phyloP scores from a whole-genome alignment of 75 land plant species.

The Pinus tabuliformis region DNA sequence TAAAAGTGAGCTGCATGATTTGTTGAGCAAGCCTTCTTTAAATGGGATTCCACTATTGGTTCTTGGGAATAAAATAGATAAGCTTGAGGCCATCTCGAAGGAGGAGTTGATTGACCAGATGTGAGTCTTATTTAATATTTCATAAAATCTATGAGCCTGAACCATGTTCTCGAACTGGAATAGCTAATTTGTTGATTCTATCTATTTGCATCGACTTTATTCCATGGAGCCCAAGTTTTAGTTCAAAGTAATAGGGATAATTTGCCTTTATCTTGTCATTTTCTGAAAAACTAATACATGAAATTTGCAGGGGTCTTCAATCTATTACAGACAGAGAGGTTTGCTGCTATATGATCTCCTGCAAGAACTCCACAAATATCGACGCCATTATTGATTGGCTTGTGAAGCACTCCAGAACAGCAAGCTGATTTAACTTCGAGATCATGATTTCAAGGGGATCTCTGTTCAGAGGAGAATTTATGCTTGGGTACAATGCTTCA shows the following conservation, averaged over 20 bases:
- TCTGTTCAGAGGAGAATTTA: too few species aligned
- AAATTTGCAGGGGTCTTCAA: constrained; percentile 46
- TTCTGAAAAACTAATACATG: neutral
- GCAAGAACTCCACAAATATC: constrained; percentile 87
- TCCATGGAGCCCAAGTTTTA: neutral
- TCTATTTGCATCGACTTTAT: neutral
- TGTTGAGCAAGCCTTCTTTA: constrained; percentile 77
- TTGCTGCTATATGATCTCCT: constrained; percentile 90
- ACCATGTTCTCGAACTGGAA: neutral
- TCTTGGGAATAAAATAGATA: constrained; percentile 93
- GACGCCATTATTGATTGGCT: constrained; percentile 93
- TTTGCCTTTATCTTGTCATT: constrained; percentile 3
- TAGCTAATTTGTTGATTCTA: neutral
- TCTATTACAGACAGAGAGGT: constrained; percentile 76
- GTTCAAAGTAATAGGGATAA: neutral
- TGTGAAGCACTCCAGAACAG: constrained; percentile 85
- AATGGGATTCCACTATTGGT: constrained; percentile 81
- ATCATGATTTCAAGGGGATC: too few species aligned
- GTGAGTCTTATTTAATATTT: constrained; percentile 37
- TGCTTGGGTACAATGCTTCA: too few species aligned
- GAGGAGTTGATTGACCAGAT: constrained; percentile 84
- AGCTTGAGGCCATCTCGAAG: constrained; percentile 82
- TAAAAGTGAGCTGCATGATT: constrained; percentile 77
- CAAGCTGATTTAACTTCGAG: constrained; percentile 22
- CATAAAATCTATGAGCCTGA: neutral